Base-by-base conservation (phyloP, 768 basidiomycete genomes). In the Tricholoma furcatifolium region DNA sequence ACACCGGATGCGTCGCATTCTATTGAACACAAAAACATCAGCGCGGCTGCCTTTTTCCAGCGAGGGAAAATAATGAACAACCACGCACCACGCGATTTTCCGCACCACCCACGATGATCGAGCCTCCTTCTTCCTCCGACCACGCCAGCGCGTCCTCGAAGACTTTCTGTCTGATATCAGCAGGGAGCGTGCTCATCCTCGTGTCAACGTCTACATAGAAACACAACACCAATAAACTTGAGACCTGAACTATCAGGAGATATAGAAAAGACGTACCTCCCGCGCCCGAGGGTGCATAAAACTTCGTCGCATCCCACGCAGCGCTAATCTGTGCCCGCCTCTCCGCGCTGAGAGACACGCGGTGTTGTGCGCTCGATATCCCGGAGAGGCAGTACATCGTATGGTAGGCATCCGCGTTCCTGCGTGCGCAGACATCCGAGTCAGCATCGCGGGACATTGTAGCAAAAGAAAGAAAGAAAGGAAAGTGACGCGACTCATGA, bases 321-420 rank as follows among this genome's bases (percentile, higher is more conserved):
- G 43, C 56, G 3, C 60, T 59, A 7, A 84, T 57, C 39, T 67
- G 64, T 4, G 64, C 61, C 6, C 65, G 67, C 27, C 74, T 65
- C 2, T 66, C 47, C 0, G 67, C 58, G 0, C 84, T 81, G 1
- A 79, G 80, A 34, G 67, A 70, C 1, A 94, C 78, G 38, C 75
- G 80, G 58, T 98, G 93, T 63, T 98, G 97, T 0, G 96, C 91
- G 0, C 83, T 75, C 0, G 96, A 92, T 15, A 97, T 77, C 11
- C 97, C 97, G 4, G 93, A 81, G 2, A 98, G 80, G 63, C 92
- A 95, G 68, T 96, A 98, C 32, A 91, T 71, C 0, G 96, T 97
- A 63, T 99, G 97, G 65, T 99, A 99, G 35, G 91, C 80, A 65
- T 99, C 97, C n/a, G 94, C 74, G n/a, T 70, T 69, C 69, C 93